phyloP scores from a whole-genome alignment of 805 yeast genomes.

The Kodamaea jinghongensis region DNA sequence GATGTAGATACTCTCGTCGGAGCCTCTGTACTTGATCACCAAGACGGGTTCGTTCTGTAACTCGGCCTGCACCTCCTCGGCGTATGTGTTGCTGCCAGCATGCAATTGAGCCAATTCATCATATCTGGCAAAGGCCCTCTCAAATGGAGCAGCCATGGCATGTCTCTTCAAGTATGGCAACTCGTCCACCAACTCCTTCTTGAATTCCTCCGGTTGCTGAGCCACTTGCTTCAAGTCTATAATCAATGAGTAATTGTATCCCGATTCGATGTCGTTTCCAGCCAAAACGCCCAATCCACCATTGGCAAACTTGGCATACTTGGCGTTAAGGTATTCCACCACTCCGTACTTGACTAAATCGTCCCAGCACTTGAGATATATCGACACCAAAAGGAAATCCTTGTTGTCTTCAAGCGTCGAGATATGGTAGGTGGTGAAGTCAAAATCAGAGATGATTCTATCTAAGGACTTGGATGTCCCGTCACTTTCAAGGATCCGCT shows the following conservation, averaged over 20 bases:
- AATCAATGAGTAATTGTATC: constrained; percentile 76
- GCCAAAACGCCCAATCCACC: constrained; percentile 31
- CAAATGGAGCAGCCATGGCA: constrained; percentile 90
- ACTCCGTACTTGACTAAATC: constrained; percentile 73
- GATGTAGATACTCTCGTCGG: constrained; percentile 82
- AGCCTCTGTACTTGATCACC: constrained; percentile 80
- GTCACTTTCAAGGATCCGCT: constrained; percentile 50
- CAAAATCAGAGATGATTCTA: constrained; percentile 91
- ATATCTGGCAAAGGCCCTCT: constrained; percentile 77
- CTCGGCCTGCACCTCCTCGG: constrained; percentile 44
- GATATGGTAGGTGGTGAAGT: constrained; percentile 90
- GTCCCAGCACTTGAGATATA: constrained; percentile 72
- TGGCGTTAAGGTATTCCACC: constrained; percentile 47
- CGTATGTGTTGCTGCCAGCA: constrained; percentile 42
- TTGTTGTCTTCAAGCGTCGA: constrained; percentile 77
- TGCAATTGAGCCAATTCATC: constrained; percentile 56
- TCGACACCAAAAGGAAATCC: constrained; percentile 60
- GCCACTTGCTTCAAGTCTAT: constrained; percentile 51
- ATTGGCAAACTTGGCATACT: constrained; percentile 38
- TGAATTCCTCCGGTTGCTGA: constrained; percentile 44
- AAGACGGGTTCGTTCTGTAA: constrained; percentile 55
- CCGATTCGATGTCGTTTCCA: constrained; percentile 55
- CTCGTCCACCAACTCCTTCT: constrained; percentile 53
- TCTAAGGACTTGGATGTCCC: constrained; percentile 53
- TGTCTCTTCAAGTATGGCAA: constrained; percentile 79